Percentiles rank a stretch among this genome's conserved stretches.
phyloP scores from a whole-genome alignment of 1,284 basidiomycete species.

The Somion occarium region DNA sequence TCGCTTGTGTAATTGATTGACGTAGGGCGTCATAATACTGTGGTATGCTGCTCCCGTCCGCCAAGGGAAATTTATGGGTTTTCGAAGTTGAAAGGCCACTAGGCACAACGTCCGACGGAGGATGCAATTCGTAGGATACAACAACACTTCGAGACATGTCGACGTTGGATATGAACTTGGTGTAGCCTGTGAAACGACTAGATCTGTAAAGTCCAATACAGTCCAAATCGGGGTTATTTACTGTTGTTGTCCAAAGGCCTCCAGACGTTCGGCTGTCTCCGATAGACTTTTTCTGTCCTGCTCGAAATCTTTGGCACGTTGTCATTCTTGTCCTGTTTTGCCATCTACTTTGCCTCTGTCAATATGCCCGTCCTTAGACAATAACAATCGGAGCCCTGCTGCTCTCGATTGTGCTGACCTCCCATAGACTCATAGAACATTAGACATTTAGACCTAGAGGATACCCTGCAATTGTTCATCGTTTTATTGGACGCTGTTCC shows the following conservation, averaged over 20 bases:
- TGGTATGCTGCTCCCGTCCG: constrained; percentile 11
- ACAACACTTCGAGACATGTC: constrained; percentile 36
- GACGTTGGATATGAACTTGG: constrained; percentile 5
- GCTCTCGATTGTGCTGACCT: constrained; percentile 24
- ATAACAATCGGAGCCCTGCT: constrained; percentile 27
- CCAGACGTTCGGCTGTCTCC: constrained; percentile 4
- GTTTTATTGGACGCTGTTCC: background rate
- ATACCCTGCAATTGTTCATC: constrained; percentile 22
- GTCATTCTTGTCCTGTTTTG: constrained; percentile 9
- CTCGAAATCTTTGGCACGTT: background rate
- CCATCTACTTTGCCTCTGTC: constrained; percentile 14
- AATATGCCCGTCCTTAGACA: constrained; percentile 32
- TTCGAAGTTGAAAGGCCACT: constrained; percentile 27
- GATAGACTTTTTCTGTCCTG: background rate
- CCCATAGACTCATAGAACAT: constrained; percentile 18
- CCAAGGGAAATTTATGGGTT: constrained; percentile 33
- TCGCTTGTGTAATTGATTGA: constrained; percentile 45
- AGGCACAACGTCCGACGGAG: constrained; percentile 33
- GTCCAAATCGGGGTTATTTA: constrained; percentile 12
- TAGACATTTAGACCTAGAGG: constrained; percentile 14
- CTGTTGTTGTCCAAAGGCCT: constrained; percentile 15
- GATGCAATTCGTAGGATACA: constrained; percentile 46
- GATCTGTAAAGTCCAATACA: too few relatives aligned
- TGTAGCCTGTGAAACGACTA: background rate
- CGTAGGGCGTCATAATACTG: constrained; percentile 50